These are phyloP conservation scores for Gleditsia sinensis DNA, from an alignment of 306 rosid species.

Conservation along the genomic window DNA sequence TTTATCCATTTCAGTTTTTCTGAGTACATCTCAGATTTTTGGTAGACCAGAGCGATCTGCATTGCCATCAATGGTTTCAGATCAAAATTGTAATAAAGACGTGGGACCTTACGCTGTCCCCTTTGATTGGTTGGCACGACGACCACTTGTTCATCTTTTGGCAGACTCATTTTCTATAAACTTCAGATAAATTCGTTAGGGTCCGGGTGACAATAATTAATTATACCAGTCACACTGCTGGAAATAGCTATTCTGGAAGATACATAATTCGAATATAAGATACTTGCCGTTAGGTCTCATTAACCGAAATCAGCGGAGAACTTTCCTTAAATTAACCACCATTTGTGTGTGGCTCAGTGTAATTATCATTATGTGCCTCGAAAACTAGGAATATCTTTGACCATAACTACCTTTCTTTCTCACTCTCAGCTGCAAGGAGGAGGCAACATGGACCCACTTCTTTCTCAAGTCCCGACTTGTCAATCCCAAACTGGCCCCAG, in stretches of 20 bases:
- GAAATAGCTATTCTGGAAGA: neutral
- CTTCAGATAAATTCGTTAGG: neutral
- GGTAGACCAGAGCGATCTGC: neutral
- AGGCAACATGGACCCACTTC: constrained; percentile 20
- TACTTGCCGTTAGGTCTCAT: neutral
- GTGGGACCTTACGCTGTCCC: neutral
- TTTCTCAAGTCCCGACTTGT: constrained; percentile 16
- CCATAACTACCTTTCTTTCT: neutral
- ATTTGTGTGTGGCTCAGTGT: neutral
- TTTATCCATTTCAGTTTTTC: neutral
- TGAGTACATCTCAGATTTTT: neutral
- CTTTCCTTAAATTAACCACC: too few relatives aligned
- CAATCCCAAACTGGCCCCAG: neutral
- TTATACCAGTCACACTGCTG: neutral
- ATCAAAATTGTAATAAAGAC: constrained; percentile 1
- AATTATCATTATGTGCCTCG: neutral
- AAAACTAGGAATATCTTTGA: neutral
- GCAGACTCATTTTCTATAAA: neutral
- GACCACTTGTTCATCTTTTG: neutral
- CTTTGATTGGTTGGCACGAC: neutral
- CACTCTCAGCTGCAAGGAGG: neutral
- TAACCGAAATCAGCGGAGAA: constrained; percentile 37
- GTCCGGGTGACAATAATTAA: neutral
- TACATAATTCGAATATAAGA: neutral
- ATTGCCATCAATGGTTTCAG: neutral